Evolutionary conservation across 805 yeast genomes (phyloP).

Genomic region (Spathaspora passalidarum): DNA sequence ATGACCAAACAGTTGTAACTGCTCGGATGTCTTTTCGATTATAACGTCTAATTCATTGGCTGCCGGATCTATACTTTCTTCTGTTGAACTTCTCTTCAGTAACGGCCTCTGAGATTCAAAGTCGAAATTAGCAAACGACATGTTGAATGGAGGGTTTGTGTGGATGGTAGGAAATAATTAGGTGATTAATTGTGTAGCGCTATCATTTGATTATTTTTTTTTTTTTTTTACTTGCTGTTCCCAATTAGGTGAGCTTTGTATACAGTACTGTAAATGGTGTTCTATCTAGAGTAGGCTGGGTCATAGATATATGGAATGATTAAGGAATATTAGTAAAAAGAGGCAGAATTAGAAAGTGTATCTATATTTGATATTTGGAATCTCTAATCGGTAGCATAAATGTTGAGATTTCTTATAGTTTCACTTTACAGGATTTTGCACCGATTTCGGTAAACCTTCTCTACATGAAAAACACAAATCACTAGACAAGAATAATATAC

Average conservation of each 20-base stretch:
- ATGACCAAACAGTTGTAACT: constrained; percentile 45
- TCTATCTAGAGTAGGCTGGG: too few species aligned
- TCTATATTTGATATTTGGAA: not conserved
- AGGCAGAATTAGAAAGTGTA: not conserved
- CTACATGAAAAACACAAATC: not conserved
- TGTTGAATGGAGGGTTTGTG: too few species aligned
- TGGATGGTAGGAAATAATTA: too few species aligned
- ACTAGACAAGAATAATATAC: too few species aligned
- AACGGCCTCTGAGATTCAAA: constrained; percentile 44
- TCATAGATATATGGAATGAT: not conserved
- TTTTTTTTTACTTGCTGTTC: too few species aligned
- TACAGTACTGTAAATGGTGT: too few species aligned
- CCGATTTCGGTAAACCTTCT: not conserved
- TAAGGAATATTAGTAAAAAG: not conserved
- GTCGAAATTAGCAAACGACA: constrained; percentile 57
- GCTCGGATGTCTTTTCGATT: constrained; percentile 34
- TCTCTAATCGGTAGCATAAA: not conserved
- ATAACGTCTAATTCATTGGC: constrained; percentile 30
- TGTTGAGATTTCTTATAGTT: not conserved
- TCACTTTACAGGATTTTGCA: not conserved
- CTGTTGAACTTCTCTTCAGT: not conserved
- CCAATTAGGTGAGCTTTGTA: too few species aligned
- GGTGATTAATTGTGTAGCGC: too few species aligned
- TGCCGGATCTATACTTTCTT: not conserved
- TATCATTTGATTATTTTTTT: too few species aligned